phyloP scores from a whole-genome alignment of 805 yeast genomes.

The Kuraishia hungarica region DNA sequence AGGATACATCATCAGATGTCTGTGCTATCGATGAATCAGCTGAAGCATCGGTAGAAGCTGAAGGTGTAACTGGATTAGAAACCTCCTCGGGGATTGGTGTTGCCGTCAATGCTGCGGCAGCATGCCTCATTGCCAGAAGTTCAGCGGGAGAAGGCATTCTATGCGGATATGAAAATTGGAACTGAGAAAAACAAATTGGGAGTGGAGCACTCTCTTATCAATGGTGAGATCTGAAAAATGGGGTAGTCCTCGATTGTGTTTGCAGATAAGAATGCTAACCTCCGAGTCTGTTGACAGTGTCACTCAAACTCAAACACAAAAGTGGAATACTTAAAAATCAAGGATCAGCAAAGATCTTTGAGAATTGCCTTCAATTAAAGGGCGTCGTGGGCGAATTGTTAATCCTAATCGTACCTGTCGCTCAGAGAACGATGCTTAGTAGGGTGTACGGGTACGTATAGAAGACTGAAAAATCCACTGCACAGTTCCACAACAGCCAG shows the following conservation, averaged over 20 bases:
- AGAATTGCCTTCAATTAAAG: neutral
- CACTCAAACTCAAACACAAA: neutral
- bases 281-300: neutral
- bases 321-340: too few species aligned
- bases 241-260: neutral
- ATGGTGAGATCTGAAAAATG: neutral
- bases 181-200: too few species aligned
- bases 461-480: neutral
- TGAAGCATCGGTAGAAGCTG: slow-evolving; percentile 6
- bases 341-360: neutral
- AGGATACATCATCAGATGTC: slow-evolving; percentile 4
- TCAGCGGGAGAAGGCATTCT: slow-evolving; percentile 31
- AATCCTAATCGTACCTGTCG: neutral
- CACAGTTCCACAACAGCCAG: neutral
- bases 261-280: neutral
- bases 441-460: neutral
- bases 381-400: neutral
- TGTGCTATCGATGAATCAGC: slow-evolving; percentile 3
- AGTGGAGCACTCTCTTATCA: too few species aligned
- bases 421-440: neutral
- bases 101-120: slow-evolving; percentile 12
- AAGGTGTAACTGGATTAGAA: slow-evolving; percentile 11
- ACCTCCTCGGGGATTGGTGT: slow-evolving; percentile 8
- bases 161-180: neutral
- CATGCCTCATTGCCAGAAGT: slow-evolving; percentile 27